Conservation (phyloP, 208 protist genomes). For the Borovskyia barvae region DNA sequence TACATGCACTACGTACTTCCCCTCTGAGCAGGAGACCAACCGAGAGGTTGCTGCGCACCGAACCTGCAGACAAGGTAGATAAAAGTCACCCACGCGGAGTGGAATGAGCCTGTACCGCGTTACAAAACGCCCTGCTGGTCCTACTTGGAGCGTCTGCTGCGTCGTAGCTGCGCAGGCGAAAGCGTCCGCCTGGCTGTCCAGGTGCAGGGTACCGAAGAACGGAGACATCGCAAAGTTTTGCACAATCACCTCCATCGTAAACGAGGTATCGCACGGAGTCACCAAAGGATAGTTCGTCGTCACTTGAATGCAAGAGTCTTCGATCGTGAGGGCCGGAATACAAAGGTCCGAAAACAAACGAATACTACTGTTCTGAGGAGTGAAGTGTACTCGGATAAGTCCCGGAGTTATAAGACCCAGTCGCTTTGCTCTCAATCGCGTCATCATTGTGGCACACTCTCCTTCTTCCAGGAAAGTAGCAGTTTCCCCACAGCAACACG, state of each 20-base stretch:
- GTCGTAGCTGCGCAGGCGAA: conserved; percentile 34
- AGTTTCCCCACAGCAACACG: conserved; percentile 25
- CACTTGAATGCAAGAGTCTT: conserved; percentile 30
- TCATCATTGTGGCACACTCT: conserved; percentile 51
- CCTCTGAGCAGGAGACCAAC: conserved; percentile 17
- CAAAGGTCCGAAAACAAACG: conserved; percentile 47
- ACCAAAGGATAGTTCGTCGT: conserved; percentile 35
- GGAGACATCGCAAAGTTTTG: conserved; percentile 25
- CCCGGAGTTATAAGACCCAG: conserved; percentile 35
- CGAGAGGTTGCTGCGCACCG: conserved; percentile 8
- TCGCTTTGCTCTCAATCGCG: conserved; percentile 26
- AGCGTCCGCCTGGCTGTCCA: conserved; percentile 26
- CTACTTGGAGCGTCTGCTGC: conserved; percentile 38
- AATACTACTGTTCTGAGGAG: conserved; percentile 16
- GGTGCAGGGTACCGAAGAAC: conserved; percentile 36
- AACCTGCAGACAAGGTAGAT: conserved; percentile 15
- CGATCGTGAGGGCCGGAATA: conserved; percentile 46
- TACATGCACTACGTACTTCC: conserved; percentile 33
- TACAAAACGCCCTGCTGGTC: conserved; percentile 6
- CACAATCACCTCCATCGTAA: conserved; percentile 38
- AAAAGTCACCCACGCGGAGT: conserved; percentile 22
- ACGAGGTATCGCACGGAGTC: conserved; percentile 21
- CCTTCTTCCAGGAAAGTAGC: conserved; percentile 47
- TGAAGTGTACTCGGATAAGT: conserved; percentile 54
- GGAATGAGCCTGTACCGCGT: conserved; percentile 17